Conservation (phyloP, 495 filamentous ascomycete genomes). For the Xylaria nigripes region DNA sequence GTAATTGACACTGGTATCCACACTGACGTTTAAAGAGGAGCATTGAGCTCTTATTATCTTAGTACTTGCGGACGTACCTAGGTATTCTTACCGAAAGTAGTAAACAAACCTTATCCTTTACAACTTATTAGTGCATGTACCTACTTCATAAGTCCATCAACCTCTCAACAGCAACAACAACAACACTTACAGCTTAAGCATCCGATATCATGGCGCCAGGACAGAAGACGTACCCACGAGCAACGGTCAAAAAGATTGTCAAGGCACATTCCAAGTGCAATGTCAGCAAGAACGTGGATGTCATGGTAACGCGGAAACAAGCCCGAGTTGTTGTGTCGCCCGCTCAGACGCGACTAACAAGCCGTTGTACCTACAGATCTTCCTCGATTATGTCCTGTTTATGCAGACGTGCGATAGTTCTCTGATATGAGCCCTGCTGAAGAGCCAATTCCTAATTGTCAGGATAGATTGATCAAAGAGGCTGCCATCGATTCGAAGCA, state of each 20-base stretch:
- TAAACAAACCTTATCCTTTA: too few relatives aligned
- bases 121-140: too few relatives aligned
- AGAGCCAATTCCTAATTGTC: slow-evolving; percentile 1
- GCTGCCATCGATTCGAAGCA: slow-evolving; percentile 69
- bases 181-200: background rate
- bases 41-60: too few relatives aligned
- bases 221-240: slow-evolving; percentile 76
- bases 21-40: too few relatives aligned
- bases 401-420: slow-evolving; percentile 62
- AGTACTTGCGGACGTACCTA: too few relatives aligned
- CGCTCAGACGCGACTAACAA: slow-evolving; percentile 9
- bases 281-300: slow-evolving; percentile 79
- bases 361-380: slow-evolving; percentile 48
- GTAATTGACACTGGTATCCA: too few relatives aligned
- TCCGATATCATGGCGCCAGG: slow-evolving; percentile 40
- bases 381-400: slow-evolving; percentile 83
- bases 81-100: too few relatives aligned
- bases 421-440: background rate
- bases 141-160: too few relatives aligned
- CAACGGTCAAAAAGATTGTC: slow-evolving; percentile 76
- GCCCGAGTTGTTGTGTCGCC: slow-evolving; percentile 7
- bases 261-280: slow-evolving; percentile 78
- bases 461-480: slow-evolving; percentile 69
- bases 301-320: slow-evolving; percentile 53
- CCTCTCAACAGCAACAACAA: too few relatives aligned